Evolutionary conservation across 106 monocot genomes (phyloP).

Genomic region (Posidonia australis): DNA sequence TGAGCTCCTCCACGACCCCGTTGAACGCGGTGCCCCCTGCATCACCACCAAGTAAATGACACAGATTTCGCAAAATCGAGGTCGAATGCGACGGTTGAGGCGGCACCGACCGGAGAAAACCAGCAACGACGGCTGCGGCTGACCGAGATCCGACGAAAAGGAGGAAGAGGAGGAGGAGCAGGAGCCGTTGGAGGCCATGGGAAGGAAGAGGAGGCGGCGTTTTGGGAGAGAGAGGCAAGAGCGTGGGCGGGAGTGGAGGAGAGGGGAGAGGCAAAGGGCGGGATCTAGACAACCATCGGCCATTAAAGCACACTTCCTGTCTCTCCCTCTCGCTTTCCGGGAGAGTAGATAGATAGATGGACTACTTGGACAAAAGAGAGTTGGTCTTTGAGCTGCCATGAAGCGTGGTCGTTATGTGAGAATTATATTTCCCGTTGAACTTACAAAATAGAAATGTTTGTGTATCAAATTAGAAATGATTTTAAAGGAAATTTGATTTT

Average conservation of each 20-base stretch:
- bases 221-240: not conserved
- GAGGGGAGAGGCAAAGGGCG: not conserved
- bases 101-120: slow-evolving; percentile 26
- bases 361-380: no score
- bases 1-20: slow-evolving; percentile 86
- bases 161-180: not conserved
- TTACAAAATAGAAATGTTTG: no score
- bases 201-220: not conserved
- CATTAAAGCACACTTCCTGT: no score
- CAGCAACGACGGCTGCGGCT: slow-evolving; percentile 2
- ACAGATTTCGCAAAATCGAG: not conserved
- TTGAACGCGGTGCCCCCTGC: slow-evolving; percentile 96
- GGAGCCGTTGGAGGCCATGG: not conserved
- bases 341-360: no score
- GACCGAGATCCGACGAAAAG: no score
- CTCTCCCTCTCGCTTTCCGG: no score
- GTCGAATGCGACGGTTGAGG: not conserved
- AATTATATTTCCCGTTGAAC: no score
- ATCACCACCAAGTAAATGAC: not conserved
- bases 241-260: not conserved
- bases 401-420: no score
- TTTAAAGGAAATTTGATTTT: no score
- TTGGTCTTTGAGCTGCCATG: no score
- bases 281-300: no score
- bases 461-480: no score